Evolutionary conservation across 371 early-diverging fungal species (phyloP).

Genomic region (Umbelopsis sp.): DNA sequence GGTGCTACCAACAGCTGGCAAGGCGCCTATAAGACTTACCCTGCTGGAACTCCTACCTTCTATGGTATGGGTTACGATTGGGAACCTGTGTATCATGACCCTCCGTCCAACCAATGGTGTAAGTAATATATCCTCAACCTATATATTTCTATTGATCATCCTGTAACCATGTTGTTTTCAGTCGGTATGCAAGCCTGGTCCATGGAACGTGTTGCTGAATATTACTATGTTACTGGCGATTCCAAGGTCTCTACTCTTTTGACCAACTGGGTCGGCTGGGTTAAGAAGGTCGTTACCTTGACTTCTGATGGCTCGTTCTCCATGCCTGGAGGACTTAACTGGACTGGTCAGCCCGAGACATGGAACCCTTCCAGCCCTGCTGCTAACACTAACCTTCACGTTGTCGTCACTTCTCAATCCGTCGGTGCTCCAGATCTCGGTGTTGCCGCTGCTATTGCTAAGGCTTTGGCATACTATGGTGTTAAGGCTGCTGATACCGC

Average conservation of each 20-base stretch:
- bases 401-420: neutral
- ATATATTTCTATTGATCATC: neutral
- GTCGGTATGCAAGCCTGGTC: slow-evolving; percentile 3
- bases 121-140: neutral
- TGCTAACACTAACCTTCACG: slow-evolving; percentile 1
- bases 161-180: neutral
- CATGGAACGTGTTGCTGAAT: slow-evolving; percentile 7
- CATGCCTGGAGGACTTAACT: neutral
- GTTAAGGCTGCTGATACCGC: neutral
- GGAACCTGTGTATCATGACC: slow-evolving; percentile 4
- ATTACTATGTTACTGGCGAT: neutral
- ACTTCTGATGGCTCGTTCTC: neutral
- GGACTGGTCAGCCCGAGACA: neutral
- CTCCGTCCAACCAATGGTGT: slow-evolving; percentile 5
- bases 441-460: neutral
- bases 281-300: neutral
- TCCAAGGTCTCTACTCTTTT: neutral
- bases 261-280: neutral
- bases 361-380: neutral
- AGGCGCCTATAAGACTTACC: neutral
- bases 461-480: slow-evolving; percentile 1
- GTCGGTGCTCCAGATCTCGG: neutral
- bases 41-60: neutral
- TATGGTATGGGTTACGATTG: neutral
- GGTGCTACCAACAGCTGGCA: slow-evolving; percentile 5